Conservation (phyloP, 371 early-diverging fungal genomes). For the Syncephalastrum racemosum region DNA sequence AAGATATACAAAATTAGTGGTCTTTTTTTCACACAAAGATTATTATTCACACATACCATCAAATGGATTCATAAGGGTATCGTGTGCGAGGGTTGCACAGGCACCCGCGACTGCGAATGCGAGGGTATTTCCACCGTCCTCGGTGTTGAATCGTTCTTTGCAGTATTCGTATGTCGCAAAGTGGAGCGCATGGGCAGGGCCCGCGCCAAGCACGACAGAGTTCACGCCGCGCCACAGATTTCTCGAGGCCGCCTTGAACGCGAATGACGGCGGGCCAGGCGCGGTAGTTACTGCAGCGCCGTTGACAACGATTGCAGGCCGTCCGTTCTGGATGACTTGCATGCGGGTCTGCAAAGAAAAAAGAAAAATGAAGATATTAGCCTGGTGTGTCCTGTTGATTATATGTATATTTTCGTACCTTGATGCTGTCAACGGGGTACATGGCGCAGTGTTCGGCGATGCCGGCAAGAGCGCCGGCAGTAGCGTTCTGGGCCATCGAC, state of each 20-base stretch:
- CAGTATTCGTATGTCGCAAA: slow-evolving; percentile 92
- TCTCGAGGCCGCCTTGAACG: slow-evolving; percentile 26
- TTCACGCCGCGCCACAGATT: slow-evolving; percentile 89
- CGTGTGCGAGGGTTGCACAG: slow-evolving; percentile 84
- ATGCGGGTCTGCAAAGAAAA: slow-evolving; percentile 34
- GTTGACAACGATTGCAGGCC: slow-evolving; percentile 12
- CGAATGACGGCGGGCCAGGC: slow-evolving; percentile 1
- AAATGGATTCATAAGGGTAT: slow-evolving; percentile 93
- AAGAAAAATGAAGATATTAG: not conserved
- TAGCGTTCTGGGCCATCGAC: slow-evolving; percentile 73
- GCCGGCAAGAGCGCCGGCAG: slow-evolving; percentile 95
- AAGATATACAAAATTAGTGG: slow-evolving; percentile 1
- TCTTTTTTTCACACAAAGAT: not conserved
- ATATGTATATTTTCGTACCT: slow-evolving; percentile 55
- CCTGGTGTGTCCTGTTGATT: not conserved
- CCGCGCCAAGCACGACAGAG: slow-evolving; percentile 90
- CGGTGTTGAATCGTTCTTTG: slow-evolving; percentile 67
- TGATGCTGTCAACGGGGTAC: slow-evolving; percentile 94
- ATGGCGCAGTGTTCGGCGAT: slow-evolving; percentile 95
- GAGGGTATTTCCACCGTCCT: slow-evolving; percentile 33
- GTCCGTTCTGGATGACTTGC: slow-evolving; percentile 38
- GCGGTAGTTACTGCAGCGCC: slow-evolving; percentile 4
- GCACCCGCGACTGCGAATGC: slow-evolving; percentile 84
- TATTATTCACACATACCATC: slow-evolving; percentile 60
- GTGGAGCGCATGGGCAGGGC: slow-evolving; percentile 95